Conservation (phyloP, 164 flowering plant species). For the Tinospora cordifolia region DNA sequence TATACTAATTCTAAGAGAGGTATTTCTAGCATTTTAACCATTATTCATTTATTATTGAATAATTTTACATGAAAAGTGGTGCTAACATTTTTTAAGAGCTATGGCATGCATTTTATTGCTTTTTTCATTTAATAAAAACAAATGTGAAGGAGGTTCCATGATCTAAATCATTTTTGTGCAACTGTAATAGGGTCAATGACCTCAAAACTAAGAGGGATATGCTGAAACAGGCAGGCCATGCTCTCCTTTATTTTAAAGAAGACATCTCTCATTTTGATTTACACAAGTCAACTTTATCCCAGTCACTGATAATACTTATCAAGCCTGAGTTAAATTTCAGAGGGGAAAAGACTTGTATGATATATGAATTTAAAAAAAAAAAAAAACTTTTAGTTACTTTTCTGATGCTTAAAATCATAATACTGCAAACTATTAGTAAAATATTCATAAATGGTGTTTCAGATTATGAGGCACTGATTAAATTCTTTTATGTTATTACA, state of each 20-base stretch:
- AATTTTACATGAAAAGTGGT: too few relatives aligned
- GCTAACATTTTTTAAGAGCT: not conserved
- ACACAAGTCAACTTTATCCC: too few relatives aligned
- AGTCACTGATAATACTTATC: not conserved
- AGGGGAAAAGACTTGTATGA: not conserved
- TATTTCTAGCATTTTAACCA: constrained; percentile 14
- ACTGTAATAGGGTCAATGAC: not conserved
- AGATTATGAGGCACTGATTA: not conserved
- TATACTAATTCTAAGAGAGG: constrained; percentile 75
- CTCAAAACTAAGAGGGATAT: not conserved
- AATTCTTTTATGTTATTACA: constrained; percentile 3
- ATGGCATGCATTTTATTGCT: not conserved
- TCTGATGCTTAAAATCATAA: not conserved
- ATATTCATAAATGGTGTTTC: not conserved
- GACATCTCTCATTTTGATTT: not conserved
- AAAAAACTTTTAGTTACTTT: not conserved
- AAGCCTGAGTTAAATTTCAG: not conserved
- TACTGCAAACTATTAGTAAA: not conserved
- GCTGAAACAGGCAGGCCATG: not conserved
- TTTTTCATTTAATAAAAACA: not conserved
- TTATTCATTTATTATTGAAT: not conserved
- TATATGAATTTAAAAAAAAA: not conserved
- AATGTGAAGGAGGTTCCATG: not conserved
- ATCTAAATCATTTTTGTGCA: not conserved
- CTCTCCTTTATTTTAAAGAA: not conserved